Percentiles rank a stretch among this genome's conserved stretches.
phyloP scores from a whole-genome alignment of 2,329 filamentous ascomycete species.

The Mycocentrospora acerina region DNA sequence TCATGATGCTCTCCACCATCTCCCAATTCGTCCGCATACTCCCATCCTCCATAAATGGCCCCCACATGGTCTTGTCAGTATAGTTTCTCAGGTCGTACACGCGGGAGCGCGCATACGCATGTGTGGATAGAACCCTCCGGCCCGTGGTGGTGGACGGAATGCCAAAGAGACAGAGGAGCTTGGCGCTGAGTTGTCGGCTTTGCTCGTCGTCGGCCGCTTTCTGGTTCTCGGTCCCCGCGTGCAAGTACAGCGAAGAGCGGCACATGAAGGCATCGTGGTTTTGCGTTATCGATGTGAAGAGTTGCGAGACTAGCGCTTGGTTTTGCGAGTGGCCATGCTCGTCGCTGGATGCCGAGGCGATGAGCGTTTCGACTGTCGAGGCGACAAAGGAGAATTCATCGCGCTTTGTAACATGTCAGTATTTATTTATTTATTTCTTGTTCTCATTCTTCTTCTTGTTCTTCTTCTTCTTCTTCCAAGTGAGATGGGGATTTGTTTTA shows the following conservation, averaged over 20 bases:
- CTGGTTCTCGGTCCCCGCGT: slow-evolving; percentile 52
- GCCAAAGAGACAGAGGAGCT: slow-evolving; percentile 69
- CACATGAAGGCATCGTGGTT: slow-evolving; percentile 64
- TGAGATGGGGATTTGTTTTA: neutral
- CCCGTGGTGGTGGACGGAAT: slow-evolving; percentile 52
- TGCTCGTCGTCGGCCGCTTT: slow-evolving; percentile 43
- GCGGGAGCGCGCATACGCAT: slow-evolving; percentile 65
- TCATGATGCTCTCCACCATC: slow-evolving; percentile 72
- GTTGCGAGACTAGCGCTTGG: slow-evolving; percentile 36
- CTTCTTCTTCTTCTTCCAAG: no score
- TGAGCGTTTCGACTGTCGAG: slow-evolving; percentile 44
- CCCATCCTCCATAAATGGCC: slow-evolving; percentile 68
- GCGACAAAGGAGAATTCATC: slow-evolving; percentile 39
- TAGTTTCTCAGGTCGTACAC: slow-evolving; percentile 76
- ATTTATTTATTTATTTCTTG: no score
- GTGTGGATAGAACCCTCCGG: slow-evolving; percentile 42
- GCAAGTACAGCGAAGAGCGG: slow-evolving; percentile 59
- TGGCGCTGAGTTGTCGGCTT: slow-evolving; percentile 65
- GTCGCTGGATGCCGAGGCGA: slow-evolving; percentile 41
- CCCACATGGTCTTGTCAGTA: slow-evolving; percentile 64
- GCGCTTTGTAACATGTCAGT: slow-evolving; percentile 19
- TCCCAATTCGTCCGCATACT: slow-evolving; percentile 72
- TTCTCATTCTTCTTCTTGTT: no score
- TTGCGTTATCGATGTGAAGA: slow-evolving; percentile 46
- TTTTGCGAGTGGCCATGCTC: slow-evolving; percentile 50